Base-by-base conservation (phyloP, 2,329 filamentous ascomycete genomes). In the Colletotrichum abscissum region DNA sequence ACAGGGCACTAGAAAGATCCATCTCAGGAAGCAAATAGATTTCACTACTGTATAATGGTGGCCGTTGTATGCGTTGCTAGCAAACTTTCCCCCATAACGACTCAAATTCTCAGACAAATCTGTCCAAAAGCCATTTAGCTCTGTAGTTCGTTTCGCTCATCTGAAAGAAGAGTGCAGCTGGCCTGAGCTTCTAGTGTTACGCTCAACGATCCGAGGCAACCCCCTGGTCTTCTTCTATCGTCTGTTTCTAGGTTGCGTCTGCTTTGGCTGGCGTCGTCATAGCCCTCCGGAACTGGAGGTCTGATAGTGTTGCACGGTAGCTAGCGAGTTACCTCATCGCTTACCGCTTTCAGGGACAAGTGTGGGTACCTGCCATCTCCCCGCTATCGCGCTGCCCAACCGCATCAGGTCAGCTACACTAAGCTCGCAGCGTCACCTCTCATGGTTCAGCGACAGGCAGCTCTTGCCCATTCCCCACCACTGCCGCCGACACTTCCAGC, bases 1-100 rank as follows among this genome's bases (percentile, higher is more conserved):
- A 60, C 55, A 64, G 69, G 74, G 67, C 55, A 72, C 67, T 76
- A 73, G 72, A 76, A 72, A 72, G 66, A 73, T 74, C 56, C 71
- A 63, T 73, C 67, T 74, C 73, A 62, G 63, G 73, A 75, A 67
- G 35, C 63, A 73, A 75, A 72, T 69, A 74, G 73, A 73, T 65
- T 67, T 69, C 59, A 71, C 73, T 74, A 73, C 65, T 71, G 73
- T 70, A 75, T 56, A 73, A 68, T 64, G 63, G 46, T 38, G 63
- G 60, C 11, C 35, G 33, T 42, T 11, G 49, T 54, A 62, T 64
- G 54, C 55, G 60, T 56, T 66, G 54, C 28, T 24, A 65, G 30
- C 52, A 42, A 24, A 35, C 38, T 8, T 42, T 8, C 5, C 16
- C 12, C 3, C 12, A 5, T 30, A 9, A 42, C 52, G 33, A 42